A percentile compares a stretch with the other conserved stretches of the same genome.
Conservation (phyloP, 495 filamentous ascomycete species). For the Lasiosphaeriaceae sp. region DNA sequence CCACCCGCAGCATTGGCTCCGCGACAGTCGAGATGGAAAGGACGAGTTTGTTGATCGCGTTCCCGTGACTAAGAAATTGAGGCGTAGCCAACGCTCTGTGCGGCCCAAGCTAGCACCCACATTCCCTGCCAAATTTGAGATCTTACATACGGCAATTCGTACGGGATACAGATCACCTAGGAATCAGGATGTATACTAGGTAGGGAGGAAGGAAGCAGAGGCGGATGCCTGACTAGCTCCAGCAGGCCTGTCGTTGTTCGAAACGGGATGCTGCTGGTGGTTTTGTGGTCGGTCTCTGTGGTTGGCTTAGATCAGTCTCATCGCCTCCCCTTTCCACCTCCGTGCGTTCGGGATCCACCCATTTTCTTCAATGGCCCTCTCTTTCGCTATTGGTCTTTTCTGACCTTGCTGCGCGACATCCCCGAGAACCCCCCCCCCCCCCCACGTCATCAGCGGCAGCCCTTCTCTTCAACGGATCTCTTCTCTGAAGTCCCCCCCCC, state of each 20-base stretch:
- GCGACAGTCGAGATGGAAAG: too few relatives aligned
- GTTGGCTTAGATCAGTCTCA: conserved; percentile 16
- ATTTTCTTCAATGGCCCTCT: conserved; percentile 1
- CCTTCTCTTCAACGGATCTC: not conserved
- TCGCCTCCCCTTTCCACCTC: conserved; percentile 20
- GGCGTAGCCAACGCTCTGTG: too few relatives aligned
- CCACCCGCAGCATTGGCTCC: too few relatives aligned
- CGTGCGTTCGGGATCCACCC: conserved; percentile 14
- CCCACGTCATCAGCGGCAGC: not conserved
- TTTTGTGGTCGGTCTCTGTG: conserved; percentile 13
- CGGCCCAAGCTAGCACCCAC: too few relatives aligned
- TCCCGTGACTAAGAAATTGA: too few relatives aligned
- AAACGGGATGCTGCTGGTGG: conserved; percentile 12
- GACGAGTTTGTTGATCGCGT: too few relatives aligned
- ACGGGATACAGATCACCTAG: not conserved
- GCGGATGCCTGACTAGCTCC: too few relatives aligned
- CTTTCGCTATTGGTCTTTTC: not conserved
- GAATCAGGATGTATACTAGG: too few relatives aligned
- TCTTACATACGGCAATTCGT: too few relatives aligned
- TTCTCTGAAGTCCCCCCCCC: not conserved
- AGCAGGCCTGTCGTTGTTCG: not conserved
- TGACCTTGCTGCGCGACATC: conserved; percentile 18
- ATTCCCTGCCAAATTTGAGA: too few relatives aligned
- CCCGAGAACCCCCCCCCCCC: conserved; percentile 6
- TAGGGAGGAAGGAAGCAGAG: too few relatives aligned